Evolutionary conservation across 352 stramenopile genomes (phyloP), one percentile per base, ranked within the genome.

Genomic region (Pythium sp.): DNA sequence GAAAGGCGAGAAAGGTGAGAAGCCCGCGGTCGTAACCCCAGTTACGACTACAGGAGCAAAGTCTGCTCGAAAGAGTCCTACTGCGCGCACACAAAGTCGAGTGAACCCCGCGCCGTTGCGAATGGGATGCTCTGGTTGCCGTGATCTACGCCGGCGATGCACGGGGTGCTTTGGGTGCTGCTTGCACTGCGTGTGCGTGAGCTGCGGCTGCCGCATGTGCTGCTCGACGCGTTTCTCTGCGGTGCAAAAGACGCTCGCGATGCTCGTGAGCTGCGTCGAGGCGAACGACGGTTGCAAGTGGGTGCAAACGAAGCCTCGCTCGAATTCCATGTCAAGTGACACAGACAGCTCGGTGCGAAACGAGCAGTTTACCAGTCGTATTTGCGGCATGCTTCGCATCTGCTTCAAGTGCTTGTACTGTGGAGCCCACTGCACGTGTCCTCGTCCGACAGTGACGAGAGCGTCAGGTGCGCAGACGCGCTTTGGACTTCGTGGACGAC

Each of bases 151-250:
- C 4, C 79, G 83, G 8, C 79, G 83, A 28, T 93, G 86, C 46
- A 89, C 82, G 0, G 79, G 79, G 8, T 93, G 86, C 60, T 78
- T 71, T 7, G 80, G 79, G 1, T 93, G 86, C 63, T 90, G 80
- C 55, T 67, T 89, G 24, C 86, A 93, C 69, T 93, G 86, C 22
- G 76, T 86, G 18, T 93, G 86, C 68, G 70, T 90, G 41, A 79
- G 75, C 36, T 93, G 86, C 61, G 78, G 79, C 12, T 93, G 86
- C 43, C 79, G 83, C n/a, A 86, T 91, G 79, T 93, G 86, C 73
- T 85, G 81, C 55, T 88, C 81, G 5, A 86, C 80, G 32, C 77
- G 78, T 5, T 72, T 77, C 34, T 65, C 77, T 0, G 80, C 75
- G 0, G 83, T 92, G 15, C 83, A 91, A 62, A 91, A 90, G 67